Percentiles rank a stretch among this genome's conserved stretches.
phyloP scores from a whole-genome alignment of 2,329 filamentous ascomycete species.

The Alternaria viburni region DNA sequence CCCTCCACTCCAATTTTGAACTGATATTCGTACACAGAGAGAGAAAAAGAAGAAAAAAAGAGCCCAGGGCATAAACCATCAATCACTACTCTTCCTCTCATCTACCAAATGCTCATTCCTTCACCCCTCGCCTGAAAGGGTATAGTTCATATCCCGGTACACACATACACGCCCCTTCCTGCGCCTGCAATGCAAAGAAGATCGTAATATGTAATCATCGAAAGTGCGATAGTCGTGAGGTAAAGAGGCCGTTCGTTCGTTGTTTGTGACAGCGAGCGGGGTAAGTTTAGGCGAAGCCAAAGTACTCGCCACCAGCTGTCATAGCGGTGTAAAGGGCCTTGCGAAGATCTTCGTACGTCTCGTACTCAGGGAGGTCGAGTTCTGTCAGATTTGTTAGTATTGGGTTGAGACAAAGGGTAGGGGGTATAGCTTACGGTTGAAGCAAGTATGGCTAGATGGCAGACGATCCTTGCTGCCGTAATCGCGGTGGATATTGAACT shows the following conservation, averaged over 20 bases:
- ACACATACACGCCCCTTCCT: constrained; percentile 7
- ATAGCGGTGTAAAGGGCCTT: constrained; percentile 92
- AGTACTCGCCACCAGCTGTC: constrained; percentile 96
- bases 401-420: neutral
- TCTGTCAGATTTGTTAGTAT: constrained; percentile 64
- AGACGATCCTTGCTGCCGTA: constrained; percentile 96
- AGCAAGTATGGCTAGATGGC: constrained; percentile 97
- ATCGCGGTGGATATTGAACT: constrained; percentile 98
- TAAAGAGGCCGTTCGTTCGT: neutral
- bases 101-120: constrained; percentile 6
- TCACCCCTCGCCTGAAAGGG: neutral
- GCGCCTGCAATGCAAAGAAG: constrained; percentile 42
- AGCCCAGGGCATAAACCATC: neutral
- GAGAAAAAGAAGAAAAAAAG: constrained; percentile 2
- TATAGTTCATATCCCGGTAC: constrained; percentile 11
- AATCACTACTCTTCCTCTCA: neutral
- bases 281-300: constrained; percentile 84
- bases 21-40: constrained; percentile 27
- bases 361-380: constrained; percentile 97
- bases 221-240: constrained; percentile 8
- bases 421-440: constrained; percentile 81
- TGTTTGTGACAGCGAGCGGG: neutral
- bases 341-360: constrained; percentile 89
- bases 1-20: constrained; percentile 13
- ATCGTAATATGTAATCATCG: constrained; percentile 22